Conservation (phyloP, 1,139 yeast species). For the Trichomonascaceae sp. region DNA sequence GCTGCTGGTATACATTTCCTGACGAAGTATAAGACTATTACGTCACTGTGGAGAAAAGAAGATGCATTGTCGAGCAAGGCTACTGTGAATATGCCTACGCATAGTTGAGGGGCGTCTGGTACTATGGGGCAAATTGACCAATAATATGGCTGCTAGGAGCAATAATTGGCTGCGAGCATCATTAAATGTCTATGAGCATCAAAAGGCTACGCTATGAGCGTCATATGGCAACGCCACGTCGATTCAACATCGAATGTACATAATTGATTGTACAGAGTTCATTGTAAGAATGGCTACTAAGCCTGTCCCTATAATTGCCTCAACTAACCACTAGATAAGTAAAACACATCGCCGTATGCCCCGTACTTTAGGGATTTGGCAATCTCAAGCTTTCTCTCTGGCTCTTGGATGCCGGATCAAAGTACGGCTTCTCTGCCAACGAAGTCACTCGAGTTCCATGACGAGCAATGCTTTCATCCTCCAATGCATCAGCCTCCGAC, state of each 20-base stretch:
- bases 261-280: background rate
- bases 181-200: too few species aligned
- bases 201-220: too few species aligned
- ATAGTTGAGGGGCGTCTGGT: too few species aligned
- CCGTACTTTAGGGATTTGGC: constrained; percentile 1
- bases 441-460: constrained; percentile 58
- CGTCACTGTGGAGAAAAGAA: constrained; percentile 60
- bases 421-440: constrained; percentile 50
- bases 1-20: constrained; percentile 66
- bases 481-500: constrained; percentile 1
- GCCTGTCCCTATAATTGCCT: background rate
- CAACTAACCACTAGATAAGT: background rate
- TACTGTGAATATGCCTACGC: constrained; percentile 60
- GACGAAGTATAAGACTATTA: constrained; percentile 73
- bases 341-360: background rate
- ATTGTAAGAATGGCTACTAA: too few species aligned
- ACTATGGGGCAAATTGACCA: too few species aligned
- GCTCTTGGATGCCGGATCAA: constrained; percentile 43
- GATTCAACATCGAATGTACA: too few species aligned
- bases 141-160: too few species aligned
- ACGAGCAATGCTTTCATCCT: constrained; percentile 35
- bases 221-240: too few species aligned
- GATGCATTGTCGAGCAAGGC: constrained; percentile 53
- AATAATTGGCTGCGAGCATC: too few species aligned
- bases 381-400: constrained; percentile 4